These are phyloP conservation scores for Cephaloascus fragrans DNA, from an alignment of 805 yeast genomes.

Conservation along the genomic window DNA sequence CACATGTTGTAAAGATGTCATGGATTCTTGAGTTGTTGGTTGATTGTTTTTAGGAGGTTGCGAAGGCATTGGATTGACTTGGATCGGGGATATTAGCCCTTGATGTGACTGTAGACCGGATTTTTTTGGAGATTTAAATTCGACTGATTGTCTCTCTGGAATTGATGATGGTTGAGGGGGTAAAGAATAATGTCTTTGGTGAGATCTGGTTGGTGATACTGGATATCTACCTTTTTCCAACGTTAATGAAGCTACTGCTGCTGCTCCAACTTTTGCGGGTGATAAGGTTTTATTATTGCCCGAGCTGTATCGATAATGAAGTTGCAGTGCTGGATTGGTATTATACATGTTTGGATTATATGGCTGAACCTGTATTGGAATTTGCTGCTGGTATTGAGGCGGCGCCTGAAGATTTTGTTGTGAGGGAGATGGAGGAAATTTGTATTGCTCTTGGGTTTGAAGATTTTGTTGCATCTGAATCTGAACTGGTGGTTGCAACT, in stretches of 20 bases:
- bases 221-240: slow-evolving; percentile 5
- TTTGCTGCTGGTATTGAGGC: slow-evolving; percentile 5
- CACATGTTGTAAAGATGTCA: slow-evolving; percentile 36
- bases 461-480: slow-evolving; percentile 1
- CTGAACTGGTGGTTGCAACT: slow-evolving; percentile 6
- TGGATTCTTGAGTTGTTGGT: slow-evolving; percentile 29
- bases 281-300: slow-evolving; percentile 37
- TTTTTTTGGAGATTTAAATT: slow-evolving; percentile 1
- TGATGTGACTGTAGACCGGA: slow-evolving; percentile 7
- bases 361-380: slow-evolving; percentile 5
- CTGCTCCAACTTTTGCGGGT: slow-evolving; percentile 67
- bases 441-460: not conserved
- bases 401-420: slow-evolving; percentile 5
- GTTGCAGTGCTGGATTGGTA: slow-evolving; percentile 22
- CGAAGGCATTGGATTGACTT: slow-evolving; percentile 31
- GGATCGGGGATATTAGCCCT: slow-evolving; percentile 24
- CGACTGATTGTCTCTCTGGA: slow-evolving; percentile 3
- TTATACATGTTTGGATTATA: slow-evolving; percentile 11
- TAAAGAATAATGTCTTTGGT: slow-evolving; percentile 1
- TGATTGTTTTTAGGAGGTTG: slow-evolving; percentile 26
- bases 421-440: not conserved
- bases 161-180: not conserved
- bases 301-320: slow-evolving; percentile 25
- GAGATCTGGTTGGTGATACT: slow-evolving; percentile 3
- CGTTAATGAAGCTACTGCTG: slow-evolving; percentile 48